Evolutionary conservation across 495 filamentous ascomycete species (phyloP).

Genomic region (Daldinia childiae): DNA sequence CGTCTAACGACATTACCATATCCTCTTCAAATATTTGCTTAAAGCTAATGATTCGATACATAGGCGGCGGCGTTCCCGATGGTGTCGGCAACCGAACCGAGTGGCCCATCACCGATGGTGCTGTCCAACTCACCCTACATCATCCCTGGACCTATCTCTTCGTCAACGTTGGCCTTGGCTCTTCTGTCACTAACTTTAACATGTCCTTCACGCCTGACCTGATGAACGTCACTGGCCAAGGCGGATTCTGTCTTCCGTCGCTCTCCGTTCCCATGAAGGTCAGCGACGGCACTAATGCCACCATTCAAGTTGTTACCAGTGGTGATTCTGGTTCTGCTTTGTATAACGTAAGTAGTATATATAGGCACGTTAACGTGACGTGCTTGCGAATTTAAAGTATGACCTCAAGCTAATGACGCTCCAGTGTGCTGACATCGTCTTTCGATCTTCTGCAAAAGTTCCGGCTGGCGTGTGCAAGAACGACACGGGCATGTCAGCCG

Average conservation of each 20-base stretch:
- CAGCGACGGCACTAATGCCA: conserved; percentile 61
- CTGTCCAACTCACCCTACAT: conserved; percentile 60
- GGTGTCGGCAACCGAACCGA: conserved; percentile 63
- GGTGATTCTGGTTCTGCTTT: conserved; percentile 58
- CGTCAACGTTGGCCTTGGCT: conserved; percentile 70
- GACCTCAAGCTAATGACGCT: conserved; percentile 3
- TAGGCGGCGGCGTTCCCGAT: conserved; percentile 66
- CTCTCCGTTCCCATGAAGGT: conserved; percentile 56
- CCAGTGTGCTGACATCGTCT: conserved; percentile 71
- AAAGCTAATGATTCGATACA: conserved; percentile 24
- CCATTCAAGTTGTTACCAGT: conserved; percentile 67
- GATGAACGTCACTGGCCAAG: conserved; percentile 69
- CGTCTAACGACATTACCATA: background rate
- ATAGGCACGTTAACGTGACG: conserved; percentile 19
- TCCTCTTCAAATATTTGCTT: background rate
- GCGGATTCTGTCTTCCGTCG: conserved; percentile 65
- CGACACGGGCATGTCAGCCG: conserved; percentile 49
- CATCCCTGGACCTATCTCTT: conserved; percentile 68
- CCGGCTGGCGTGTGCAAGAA: conserved; percentile 61
- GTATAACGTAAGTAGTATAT: conserved; percentile 65
- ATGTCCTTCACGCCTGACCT: conserved; percentile 61
- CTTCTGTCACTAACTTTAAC: conserved; percentile 64
- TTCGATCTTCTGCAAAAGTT: conserved; percentile 55
- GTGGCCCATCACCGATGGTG: conserved; percentile 68
- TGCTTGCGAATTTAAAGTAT: conserved; percentile 15